These are phyloP conservation scores for Pythium sukuiense DNA, from an alignment of 352 stramenopile genomes.

Conservation along the genomic window DNA sequence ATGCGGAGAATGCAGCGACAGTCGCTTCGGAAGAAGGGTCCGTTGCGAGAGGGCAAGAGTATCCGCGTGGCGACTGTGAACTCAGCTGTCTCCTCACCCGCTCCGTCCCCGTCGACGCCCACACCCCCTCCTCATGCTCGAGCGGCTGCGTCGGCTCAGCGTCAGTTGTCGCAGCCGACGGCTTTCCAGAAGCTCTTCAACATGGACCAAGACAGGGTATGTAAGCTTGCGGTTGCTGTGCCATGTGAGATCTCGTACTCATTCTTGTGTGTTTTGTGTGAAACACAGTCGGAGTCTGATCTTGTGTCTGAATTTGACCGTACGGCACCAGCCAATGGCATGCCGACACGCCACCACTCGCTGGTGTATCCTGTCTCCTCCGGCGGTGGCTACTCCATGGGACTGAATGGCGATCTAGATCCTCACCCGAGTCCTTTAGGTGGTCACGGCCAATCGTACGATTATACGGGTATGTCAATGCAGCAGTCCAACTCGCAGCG, in stretches of 20 bases:
- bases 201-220: slow-evolving; percentile 38
- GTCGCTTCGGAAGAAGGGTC: slow-evolving; percentile 85
- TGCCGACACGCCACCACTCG: slow-evolving; percentile 42
- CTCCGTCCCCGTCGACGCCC: slow-evolving; percentile 14
- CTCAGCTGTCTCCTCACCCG: slow-evolving; percentile 20
- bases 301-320: slow-evolving; percentile 53
- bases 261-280: background rate
- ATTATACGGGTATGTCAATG: slow-evolving; percentile 18
- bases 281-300: slow-evolving; percentile 17
- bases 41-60: slow-evolving; percentile 77
- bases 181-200: slow-evolving; percentile 66
- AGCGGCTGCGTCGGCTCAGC: slow-evolving; percentile 23
- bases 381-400: slow-evolving; percentile 31
- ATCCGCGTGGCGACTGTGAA: slow-evolving; percentile 69
- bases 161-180: slow-evolving; percentile 35
- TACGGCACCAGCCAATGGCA: slow-evolving; percentile 17
- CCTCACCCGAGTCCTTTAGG: slow-evolving; percentile 1
- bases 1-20: slow-evolving; percentile 88
- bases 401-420: slow-evolving; percentile 21
- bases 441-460: slow-evolving; percentile 17
- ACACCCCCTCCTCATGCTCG: slow-evolving; percentile 7
- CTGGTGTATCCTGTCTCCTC: slow-evolving; percentile 40
- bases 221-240: slow-evolving; percentile 10
- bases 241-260: background rate
- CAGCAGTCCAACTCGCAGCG: slow-evolving; percentile 22